Percentiles rank a stretch among this genome's conserved stretches.
These are phyloP conservation scores for Candida pini DNA, from an alignment of 805 yeast species.

Conservation along the genomic window DNA sequence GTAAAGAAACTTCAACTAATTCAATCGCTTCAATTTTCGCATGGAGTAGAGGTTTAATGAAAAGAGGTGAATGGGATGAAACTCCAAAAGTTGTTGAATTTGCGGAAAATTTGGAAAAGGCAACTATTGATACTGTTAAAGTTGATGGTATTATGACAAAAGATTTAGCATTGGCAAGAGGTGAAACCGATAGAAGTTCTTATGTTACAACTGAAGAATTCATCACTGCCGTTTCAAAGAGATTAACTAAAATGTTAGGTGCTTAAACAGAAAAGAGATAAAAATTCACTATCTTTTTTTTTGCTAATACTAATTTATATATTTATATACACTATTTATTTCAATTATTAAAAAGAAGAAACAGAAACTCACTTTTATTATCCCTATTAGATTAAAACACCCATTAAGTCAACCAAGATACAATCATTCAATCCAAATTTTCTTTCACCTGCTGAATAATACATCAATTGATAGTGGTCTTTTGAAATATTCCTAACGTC, in stretches of 20 bases:
- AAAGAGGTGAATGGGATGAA: constrained; percentile 71
- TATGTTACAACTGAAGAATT: constrained; percentile 74
- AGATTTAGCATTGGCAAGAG: constrained; percentile 65
- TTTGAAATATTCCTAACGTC: constrained; percentile 37
- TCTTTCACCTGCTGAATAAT: too few species aligned
- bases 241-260: constrained; percentile 17
- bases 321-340: neutral
- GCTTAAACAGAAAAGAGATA: neutral
- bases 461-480: constrained; percentile 20
- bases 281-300: neutral
- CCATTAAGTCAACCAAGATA: neutral
- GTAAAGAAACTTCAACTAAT: constrained; percentile 78
- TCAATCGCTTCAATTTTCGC: constrained; percentile 84
- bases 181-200: constrained; percentile 37
- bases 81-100: constrained; percentile 68
- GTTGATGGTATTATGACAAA: constrained; percentile 76
- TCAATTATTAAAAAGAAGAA: too few species aligned
- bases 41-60: constrained; percentile 79
- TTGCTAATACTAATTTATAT: neutral
- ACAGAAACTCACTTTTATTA: too few species aligned
- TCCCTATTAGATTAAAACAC: too few species aligned
- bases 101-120: constrained; percentile 58
- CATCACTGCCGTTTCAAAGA: constrained; percentile 66
- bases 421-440: constrained; percentile 4
- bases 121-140: constrained; percentile 68